Conservation (phyloP, 1,284 basidiomycete genomes). For the Austroboletus novae-zelandiae region DNA sequence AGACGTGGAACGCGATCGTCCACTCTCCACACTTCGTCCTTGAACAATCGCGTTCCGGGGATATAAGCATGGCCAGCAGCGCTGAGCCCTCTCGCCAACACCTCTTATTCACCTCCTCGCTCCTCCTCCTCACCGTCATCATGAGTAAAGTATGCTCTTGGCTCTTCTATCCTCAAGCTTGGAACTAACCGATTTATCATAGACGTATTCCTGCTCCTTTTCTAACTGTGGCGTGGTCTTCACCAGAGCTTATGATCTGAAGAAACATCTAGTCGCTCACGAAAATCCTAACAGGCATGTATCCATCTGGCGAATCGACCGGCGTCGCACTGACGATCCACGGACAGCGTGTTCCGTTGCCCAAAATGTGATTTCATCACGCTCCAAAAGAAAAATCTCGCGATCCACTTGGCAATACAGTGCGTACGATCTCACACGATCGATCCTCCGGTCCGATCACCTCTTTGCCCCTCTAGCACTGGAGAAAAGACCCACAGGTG, state of each 20-base stretch:
- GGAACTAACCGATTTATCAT: not conserved
- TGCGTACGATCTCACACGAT: conserved; percentile 2
- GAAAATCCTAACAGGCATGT: conserved; percentile 15
- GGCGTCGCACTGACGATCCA: not conserved
- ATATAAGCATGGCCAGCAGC: conserved; percentile 6
- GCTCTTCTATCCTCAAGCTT: not conserved
- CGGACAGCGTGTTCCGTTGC: conserved; percentile 19
- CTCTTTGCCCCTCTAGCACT: conserved; percentile 12
- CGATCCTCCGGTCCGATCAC: not conserved
- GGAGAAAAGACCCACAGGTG: conserved; percentile 25
- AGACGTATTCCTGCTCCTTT: conserved; percentile 21
- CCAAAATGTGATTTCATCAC: conserved; percentile 22
- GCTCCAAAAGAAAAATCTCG: conserved; percentile 25
- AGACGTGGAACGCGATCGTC: not conserved
- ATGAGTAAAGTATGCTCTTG: not conserved
- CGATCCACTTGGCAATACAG: conserved; percentile 22
- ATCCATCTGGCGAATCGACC: not conserved
- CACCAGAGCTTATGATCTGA: conserved; percentile 18
- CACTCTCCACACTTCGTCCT: not conserved
- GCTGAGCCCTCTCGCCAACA: not conserved
- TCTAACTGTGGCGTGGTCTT: conserved; percentile 17
- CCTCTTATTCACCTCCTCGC: not conserved
- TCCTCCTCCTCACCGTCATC: not conserved
- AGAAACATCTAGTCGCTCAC: conserved; percentile 22
- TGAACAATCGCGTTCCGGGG: conserved; percentile 3